Evolutionary conservation across 768 basidiomycete genomes (phyloP).

Genomic region (Boletus barrowsii): DNA sequence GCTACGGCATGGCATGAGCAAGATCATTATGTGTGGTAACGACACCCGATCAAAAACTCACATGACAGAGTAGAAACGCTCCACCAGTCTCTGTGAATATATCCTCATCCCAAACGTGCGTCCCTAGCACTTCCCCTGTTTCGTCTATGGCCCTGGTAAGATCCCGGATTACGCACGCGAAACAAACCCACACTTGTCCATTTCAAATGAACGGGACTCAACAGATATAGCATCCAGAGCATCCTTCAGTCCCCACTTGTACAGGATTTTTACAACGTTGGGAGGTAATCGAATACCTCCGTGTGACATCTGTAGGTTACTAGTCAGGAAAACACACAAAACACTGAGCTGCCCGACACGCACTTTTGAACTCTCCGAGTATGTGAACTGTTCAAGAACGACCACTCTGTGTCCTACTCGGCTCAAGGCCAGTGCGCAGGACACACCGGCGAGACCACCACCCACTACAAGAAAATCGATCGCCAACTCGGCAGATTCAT

Average conservation of each 20-base stretch:
- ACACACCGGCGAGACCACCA: constrained; percentile 54
- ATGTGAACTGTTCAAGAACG: constrained; percentile 49
- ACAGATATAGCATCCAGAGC: constrained; percentile 36
- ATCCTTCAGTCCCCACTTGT: constrained; percentile 53
- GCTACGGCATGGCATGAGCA: constrained; percentile 32
- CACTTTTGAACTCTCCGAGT: constrained; percentile 36
- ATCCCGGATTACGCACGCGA: background rate
- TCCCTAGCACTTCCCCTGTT: constrained; percentile 43
- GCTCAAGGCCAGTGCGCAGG: constrained; percentile 52
- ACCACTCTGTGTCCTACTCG: constrained; percentile 60
- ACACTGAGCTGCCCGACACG: background rate
- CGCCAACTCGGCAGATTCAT: constrained; percentile 13
- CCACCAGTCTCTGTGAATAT: constrained; percentile 48
- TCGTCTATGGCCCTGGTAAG: constrained; percentile 33
- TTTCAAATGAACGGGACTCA: constrained; percentile 18
- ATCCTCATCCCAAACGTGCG: constrained; percentile 45
- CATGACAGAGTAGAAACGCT: constrained; percentile 48
- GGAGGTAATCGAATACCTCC: constrained; percentile 52
- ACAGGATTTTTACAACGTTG: constrained; percentile 54
- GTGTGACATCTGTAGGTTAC: constrained; percentile 25
- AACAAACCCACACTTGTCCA: constrained; percentile 27
- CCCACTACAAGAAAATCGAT: constrained; percentile 47
- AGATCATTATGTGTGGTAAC: background rate
- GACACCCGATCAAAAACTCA: constrained; percentile 22
- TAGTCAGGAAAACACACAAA: background rate